These are phyloP conservation scores for Cardamine resedifolia DNA, from an alignment of 345 rosid species.

Conservation along the genomic window DNA sequence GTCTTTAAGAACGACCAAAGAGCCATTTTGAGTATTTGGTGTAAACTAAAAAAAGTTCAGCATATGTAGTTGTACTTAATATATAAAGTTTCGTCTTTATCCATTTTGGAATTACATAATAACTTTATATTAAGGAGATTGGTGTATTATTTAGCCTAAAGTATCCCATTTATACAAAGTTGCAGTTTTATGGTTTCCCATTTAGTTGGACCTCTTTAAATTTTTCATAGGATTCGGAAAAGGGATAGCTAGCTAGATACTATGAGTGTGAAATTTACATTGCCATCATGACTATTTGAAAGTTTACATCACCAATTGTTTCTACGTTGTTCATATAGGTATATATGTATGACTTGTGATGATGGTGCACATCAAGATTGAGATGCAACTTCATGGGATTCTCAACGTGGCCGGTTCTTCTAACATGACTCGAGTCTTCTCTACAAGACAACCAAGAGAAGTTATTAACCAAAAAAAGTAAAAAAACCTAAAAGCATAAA, in stretches of 20 bases:
- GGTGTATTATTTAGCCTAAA: neutral
- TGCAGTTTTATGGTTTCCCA: slow-evolving; percentile 2
- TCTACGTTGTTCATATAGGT: neutral
- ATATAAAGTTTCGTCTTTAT: neutral
- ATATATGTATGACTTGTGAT: neutral
- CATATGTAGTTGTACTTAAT: neutral
- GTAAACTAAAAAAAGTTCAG: neutral
- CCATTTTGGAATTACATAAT: neutral
- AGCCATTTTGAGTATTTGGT: slow-evolving; percentile 18
- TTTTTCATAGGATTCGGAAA: neutral
- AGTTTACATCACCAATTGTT: neutral
- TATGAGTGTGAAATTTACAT: neutral
- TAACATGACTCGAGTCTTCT: neutral
- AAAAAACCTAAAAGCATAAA: neutral
- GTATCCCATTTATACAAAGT: neutral
- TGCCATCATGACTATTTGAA: neutral
- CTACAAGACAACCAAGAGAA: neutral
- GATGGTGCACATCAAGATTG: neutral
- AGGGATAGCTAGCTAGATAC: neutral
- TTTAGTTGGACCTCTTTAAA: slow-evolving; percentile 3
- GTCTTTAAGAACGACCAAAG: slow-evolving; percentile 30
- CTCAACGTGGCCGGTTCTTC: neutral
- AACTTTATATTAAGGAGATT: neutral
- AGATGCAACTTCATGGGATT: neutral
- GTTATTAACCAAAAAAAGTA: too few relatives aligned